Percentiles rank a stretch among this genome's conserved stretches.
Conservation (phyloP, 164 flowering plant species). For the Nelumbo lutea region DNA sequence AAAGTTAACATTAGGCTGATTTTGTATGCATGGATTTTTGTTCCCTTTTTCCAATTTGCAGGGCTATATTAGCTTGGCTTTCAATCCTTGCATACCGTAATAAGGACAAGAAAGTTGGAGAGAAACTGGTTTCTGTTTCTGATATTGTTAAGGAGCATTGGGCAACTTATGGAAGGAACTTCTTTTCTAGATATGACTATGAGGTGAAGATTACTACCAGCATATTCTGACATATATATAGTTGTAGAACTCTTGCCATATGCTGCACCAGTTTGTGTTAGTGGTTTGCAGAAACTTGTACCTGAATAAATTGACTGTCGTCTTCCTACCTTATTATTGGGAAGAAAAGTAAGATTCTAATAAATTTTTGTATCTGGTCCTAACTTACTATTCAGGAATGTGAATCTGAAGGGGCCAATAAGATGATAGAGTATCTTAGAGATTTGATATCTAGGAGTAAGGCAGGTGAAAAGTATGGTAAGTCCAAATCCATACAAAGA, state of each 20-base stretch:
- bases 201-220: conserved; percentile 49
- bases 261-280: neutral
- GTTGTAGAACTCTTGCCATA: neutral
- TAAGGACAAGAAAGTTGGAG: conserved; percentile 80
- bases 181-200: conserved; percentile 97
- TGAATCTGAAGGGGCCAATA: conserved; percentile 93
- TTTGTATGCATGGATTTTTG: neutral
- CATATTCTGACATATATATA: neutral
- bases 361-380: neutral
- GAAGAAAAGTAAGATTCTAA: neutral
- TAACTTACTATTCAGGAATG: conserved; percentile 60
- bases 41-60: conserved; percentile 21
- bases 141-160: conserved; percentile 90
- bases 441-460: conserved; percentile 69
- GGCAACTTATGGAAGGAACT: conserved; percentile 95
- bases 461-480: conserved; percentile 81
- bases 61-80: conserved; percentile 99
- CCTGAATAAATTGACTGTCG: neutral
- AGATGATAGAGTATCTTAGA: conserved; percentile 82
- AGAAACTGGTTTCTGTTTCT: conserved; percentile 76
- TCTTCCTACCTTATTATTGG: neutral
- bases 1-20: neutral
- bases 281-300: neutral
- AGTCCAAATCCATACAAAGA: conserved; percentile 12
- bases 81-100: conserved; percentile 82